Evolutionary conservation across 2,329 filamentous ascomycete species (phyloP).

Genomic region (Cladosporium sp.): DNA sequence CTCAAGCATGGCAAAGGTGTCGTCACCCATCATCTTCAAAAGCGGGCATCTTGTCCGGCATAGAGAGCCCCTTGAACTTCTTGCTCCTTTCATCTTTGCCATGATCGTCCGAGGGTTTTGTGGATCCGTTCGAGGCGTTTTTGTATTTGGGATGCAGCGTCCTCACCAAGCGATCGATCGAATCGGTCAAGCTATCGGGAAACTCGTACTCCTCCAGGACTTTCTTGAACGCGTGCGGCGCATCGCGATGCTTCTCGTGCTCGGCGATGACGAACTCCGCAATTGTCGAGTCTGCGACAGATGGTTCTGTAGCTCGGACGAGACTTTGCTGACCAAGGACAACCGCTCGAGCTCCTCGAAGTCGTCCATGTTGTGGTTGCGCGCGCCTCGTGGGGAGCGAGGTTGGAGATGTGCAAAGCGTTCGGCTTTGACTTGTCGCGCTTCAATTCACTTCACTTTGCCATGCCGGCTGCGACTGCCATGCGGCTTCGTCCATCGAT

Average conservation of each 20-base stretch:
- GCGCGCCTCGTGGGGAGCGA: background rate
- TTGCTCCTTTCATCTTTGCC: conserved; percentile 67
- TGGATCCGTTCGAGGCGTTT: conserved; percentile 37
- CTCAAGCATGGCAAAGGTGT: conserved; percentile 90
- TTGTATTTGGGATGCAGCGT: conserved; percentile 92
- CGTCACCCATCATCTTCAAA: conserved; percentile 61
- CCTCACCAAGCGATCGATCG: conserved; percentile 80
- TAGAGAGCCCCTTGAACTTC: conserved; percentile 83
- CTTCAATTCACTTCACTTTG: background rate
- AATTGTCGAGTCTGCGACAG: conserved; percentile 90
- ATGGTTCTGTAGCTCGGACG: conserved; percentile 91
- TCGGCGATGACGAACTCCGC: conserved; percentile 95
- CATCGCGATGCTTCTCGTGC: conserved; percentile 67
- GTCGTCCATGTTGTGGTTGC: conserved; percentile 66
- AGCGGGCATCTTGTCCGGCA: conserved; percentile 69
- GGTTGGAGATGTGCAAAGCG: background rate
- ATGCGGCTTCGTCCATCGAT: background rate
- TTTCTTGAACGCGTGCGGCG: conserved; percentile 66
- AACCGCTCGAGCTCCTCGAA: conserved; percentile 86
- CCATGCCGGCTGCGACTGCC: background rate
- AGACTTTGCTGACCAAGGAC: conserved; percentile 91
- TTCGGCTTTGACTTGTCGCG: background rate
- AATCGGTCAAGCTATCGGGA: conserved; percentile 81
- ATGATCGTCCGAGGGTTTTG: conserved; percentile 33
- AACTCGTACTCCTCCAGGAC: conserved; percentile 76